Percentiles rank a stretch among this genome's conserved stretches.
phyloP scores from a whole-genome alignment of 352 stramenopile species.

The Thraustotheca clavata region DNA sequence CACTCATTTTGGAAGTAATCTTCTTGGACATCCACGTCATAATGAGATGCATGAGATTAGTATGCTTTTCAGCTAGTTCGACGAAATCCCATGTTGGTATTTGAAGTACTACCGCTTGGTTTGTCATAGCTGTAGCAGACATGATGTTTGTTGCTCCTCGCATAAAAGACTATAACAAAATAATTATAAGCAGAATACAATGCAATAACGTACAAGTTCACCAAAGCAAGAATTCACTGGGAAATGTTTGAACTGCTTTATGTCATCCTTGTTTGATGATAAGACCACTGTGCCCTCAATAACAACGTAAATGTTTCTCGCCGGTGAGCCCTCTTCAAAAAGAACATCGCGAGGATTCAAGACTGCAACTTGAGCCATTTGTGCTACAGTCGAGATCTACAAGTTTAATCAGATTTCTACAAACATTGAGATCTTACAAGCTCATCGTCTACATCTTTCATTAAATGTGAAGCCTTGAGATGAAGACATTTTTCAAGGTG shows the following conservation, averaged over 20 bases:
- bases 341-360: conserved; percentile 49
- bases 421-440: conserved; percentile 29
- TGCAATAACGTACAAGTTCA: conserved; percentile 45
- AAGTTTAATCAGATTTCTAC: not conserved
- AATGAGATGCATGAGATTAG: conserved; percentile 76
- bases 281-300: conserved; percentile 66
- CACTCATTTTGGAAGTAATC: conserved; percentile 26
- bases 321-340: conserved; percentile 35
- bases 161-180: conserved; percentile 44
- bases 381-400: conserved; percentile 56
- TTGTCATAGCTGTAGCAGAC: conserved; percentile 31
- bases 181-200: not conserved
- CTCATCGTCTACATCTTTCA: conserved; percentile 76
- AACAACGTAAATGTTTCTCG: conserved; percentile 52
- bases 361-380: conserved; percentile 54
- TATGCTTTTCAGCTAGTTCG: conserved; percentile 66
- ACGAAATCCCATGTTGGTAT: conserved; percentile 69
- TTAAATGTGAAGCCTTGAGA: conserved; percentile 71
- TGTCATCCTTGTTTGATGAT: conserved; percentile 12
- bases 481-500: conserved; percentile 83
- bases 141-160: conserved; percentile 10
- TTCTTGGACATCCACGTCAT: conserved; percentile 73
- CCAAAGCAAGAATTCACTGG: conserved; percentile 69
- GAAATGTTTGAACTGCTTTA: conserved; percentile 33
- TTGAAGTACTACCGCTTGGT: conserved; percentile 56